Evolutionary conservation across 2,329 filamentous ascomycete species (phyloP), one percentile per base, ranked within the genome.

Genomic region (Blastomyces silverae): DNA sequence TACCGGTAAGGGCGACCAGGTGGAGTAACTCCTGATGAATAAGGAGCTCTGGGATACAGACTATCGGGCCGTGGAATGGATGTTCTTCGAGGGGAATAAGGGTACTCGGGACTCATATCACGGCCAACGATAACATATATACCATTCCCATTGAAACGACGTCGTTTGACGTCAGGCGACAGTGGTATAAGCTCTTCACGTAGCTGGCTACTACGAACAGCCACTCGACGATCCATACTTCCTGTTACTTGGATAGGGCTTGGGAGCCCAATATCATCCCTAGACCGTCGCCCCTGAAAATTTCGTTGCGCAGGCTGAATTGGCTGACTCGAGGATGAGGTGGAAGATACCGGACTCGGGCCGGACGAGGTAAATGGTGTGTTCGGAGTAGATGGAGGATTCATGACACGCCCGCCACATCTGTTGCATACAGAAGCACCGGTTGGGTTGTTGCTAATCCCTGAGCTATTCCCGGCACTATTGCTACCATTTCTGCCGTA

Each of bases 101-200:
- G 71, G 72, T 79, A 75, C 76, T 74, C 69, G 53, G 77, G 70
- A 63, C 74, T 74, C 67, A 71, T 67, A 68, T 78, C 77, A 62
- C 74, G 71, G 68, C 78, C 72, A 67, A 78, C 70, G 68, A 77
- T 75, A 67, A 76, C 70, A 68, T 79, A 73, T 69, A 77, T 69
- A 65, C 75, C 73, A 63, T 75, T 75, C 55, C 78, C 79, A 67
- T 84, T 84, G 70, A 84, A 84, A 48, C 87, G 84, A 28, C 88
- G 84, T 64, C 87, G 83, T 72, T 90, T 89, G 37, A 78, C 75
- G 63, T 89, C 87, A 11, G 82, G 80, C 2, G 82, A 81, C 62
- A 80, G 78, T 61, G 79, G 80, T 25, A 67, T 70, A 65, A 65
- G 68, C 64, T 77, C 70, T 64, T 76, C 74, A 63, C 70, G 73